Evolutionary conservation across 139 green algal species (phyloP).

Genomic region (Volvox africanus): DNA sequence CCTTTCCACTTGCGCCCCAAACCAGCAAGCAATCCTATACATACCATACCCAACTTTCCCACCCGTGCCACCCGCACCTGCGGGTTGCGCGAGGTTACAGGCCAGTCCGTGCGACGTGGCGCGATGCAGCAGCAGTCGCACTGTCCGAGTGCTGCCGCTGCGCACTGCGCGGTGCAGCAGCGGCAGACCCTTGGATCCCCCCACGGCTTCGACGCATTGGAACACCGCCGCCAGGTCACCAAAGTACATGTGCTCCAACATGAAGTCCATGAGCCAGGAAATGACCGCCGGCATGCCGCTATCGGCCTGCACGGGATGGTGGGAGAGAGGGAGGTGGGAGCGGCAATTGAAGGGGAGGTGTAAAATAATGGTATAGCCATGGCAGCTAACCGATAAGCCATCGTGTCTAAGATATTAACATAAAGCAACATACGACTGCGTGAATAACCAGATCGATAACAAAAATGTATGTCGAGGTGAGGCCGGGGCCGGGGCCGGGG

Average conservation of each 20-base stretch:
- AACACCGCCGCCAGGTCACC: slow-evolving; percentile 34
- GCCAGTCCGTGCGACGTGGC: neutral
- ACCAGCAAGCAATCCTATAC: too few species aligned
- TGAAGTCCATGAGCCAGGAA: slow-evolving; percentile 35
- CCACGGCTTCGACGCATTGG: neutral
- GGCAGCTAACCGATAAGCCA: too few species aligned
- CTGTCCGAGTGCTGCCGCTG: slow-evolving; percentile 6
- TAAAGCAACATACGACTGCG: too few species aligned
- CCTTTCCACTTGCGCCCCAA: too few species aligned
- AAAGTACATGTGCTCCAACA: slow-evolving; percentile 12
- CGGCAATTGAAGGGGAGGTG: neutral
- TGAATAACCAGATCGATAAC: too few species aligned
- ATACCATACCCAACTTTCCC: too few species aligned
- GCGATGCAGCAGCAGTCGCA: slow-evolving; percentile 2
- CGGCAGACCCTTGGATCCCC: neutral
- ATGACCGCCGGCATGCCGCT: neutral
- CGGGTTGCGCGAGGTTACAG: slow-evolving; percentile 28
- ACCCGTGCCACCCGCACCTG: neutral
- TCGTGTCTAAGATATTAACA: too few species aligned
- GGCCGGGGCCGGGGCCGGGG: too few species aligned
- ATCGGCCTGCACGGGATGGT: neutral
- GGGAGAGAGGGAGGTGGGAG: neutral
- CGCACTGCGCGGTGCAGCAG: slow-evolving; percentile 43
- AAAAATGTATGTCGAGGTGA: too few species aligned
- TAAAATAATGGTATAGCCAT: too few species aligned